These are phyloP conservation scores for Stachybotrys elegans DNA, from an alignment of 2,329 filamentous ascomycete species.

Conservation along the genomic window DNA sequence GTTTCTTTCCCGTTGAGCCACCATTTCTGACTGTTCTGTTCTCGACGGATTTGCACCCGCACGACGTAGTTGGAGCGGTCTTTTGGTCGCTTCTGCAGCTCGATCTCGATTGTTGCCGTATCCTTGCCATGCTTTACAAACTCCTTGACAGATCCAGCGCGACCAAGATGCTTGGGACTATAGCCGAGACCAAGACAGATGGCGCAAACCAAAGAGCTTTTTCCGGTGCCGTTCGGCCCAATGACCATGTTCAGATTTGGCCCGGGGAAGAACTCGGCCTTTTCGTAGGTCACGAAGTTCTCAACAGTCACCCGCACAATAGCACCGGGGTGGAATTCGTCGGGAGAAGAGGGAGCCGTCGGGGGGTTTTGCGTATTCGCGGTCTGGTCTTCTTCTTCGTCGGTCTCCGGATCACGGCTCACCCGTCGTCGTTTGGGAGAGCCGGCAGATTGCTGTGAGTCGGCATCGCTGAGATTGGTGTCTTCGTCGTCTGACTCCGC, in stretches of 20 bases:
- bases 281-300: slow-evolving; percentile 93
- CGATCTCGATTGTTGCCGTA: slow-evolving; percentile 81
- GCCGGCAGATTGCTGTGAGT: slow-evolving; percentile 19
- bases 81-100: slow-evolving; percentile 63
- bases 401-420: slow-evolving; percentile 14
- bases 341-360: slow-evolving; percentile 16
- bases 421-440: slow-evolving; percentile 32
- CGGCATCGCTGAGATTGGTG: slow-evolving; percentile 15
- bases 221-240: slow-evolving; percentile 96
- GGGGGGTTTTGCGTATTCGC: slow-evolving; percentile 9
- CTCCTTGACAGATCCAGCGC: slow-evolving; percentile 78
- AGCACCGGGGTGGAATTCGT: slow-evolving; percentile 65
- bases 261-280: slow-evolving; percentile 84
- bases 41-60: slow-evolving; percentile 69
- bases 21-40: slow-evolving; percentile 79
- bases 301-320: slow-evolving; percentile 81
- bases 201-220: slow-evolving; percentile 94
- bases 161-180: slow-evolving; percentile 73
- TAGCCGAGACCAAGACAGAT: slow-evolving; percentile 92
- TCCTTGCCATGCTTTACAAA: slow-evolving; percentile 88
- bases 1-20: slow-evolving; percentile 64
- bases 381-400: slow-evolving; percentile 8
- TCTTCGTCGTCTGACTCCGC: slow-evolving; percentile 29
- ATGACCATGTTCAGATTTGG: slow-evolving; percentile 98
- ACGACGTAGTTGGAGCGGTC: slow-evolving; percentile 67